These are phyloP conservation scores for Allium fistulosum DNA, from an alignment of 106 monocot species.

Conservation along the genomic window DNA sequence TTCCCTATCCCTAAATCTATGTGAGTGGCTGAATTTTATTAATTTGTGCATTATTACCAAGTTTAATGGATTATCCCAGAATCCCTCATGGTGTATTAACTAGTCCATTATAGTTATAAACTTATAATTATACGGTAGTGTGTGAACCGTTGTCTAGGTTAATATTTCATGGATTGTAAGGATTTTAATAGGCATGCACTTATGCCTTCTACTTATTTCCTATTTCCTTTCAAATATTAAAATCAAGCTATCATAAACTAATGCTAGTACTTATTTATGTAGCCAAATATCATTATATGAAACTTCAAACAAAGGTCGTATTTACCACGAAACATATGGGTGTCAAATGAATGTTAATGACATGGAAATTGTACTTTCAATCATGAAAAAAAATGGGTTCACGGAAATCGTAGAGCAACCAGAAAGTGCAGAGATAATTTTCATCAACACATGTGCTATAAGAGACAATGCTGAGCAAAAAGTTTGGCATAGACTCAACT, in stretches of 20 bases:
- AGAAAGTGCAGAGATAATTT: conserved; percentile 89
- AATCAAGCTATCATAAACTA: neutral
- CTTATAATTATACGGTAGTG: no score
- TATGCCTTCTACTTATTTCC: no score
- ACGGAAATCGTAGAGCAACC: conserved; percentile 60
- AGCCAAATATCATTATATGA: conserved; percentile 37
- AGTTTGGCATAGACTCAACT: conserved; percentile 97
- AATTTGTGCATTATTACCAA: no score
- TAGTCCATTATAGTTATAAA: no score
- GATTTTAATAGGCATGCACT: no score
- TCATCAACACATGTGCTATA: conserved; percentile 98
- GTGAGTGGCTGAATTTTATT: no score
- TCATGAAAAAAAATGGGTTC: conserved; percentile 89
- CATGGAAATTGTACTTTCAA: conserved; percentile 98
- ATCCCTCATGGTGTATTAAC: no score
- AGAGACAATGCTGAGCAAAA: conserved; percentile 98
- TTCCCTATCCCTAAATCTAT: no score
- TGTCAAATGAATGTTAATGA: conserved; percentile 99
- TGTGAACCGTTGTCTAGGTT: no score
- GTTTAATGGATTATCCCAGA: no score
- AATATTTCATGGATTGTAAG: no score
- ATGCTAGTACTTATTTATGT: conserved; percentile 5
- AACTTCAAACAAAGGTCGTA: conserved; percentile 51
- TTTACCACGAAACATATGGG: conserved; percentile 98
- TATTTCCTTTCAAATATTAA: no score